Conservation (phyloP, 805 yeast genomes). For the Phaffomyces thermotolerans region DNA sequence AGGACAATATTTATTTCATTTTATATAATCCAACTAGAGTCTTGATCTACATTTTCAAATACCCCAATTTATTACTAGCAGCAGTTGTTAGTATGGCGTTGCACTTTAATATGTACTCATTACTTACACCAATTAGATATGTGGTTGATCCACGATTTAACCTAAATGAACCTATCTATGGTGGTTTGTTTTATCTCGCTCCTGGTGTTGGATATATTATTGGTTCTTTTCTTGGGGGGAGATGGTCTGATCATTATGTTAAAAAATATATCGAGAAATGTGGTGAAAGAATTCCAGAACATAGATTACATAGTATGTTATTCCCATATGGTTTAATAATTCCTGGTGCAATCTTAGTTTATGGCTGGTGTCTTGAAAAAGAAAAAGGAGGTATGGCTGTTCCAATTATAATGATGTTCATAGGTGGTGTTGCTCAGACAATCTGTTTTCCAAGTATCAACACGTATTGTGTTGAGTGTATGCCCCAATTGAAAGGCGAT, state of each 20-base stretch:
- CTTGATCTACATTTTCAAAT: conserved; percentile 27
- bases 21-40: conserved; percentile 2
- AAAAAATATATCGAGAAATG: conserved; percentile 34
- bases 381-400: conserved; percentile 48
- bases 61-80: conserved; percentile 36
- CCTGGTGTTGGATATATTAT: conserved; percentile 48
- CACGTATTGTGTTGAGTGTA: conserved; percentile 51
- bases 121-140: conserved; percentile 48
- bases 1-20: conserved; percentile 28
- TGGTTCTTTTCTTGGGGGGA: conserved; percentile 48
- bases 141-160: conserved; percentile 51
- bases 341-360: conserved; percentile 39
- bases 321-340: conserved; percentile 33
- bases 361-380: conserved; percentile 47
- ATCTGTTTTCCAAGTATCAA: conserved; percentile 44
- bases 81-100: conserved; percentile 40
- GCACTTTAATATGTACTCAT: conserved; percentile 42
- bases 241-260: conserved; percentile 43
- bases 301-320: conserved; percentile 36
- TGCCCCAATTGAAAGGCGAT: conserved; percentile 48
- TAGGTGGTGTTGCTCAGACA: conserved; percentile 45
- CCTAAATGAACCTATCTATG: conserved; percentile 39
- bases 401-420: conserved; percentile 43
- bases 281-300: conserved; percentile 42
- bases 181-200: conserved; percentile 47